These are phyloP conservation scores for Saccharomycopsis synnaedendra DNA, from an alignment of 805 yeast species.

Conservation along the genomic window DNA sequence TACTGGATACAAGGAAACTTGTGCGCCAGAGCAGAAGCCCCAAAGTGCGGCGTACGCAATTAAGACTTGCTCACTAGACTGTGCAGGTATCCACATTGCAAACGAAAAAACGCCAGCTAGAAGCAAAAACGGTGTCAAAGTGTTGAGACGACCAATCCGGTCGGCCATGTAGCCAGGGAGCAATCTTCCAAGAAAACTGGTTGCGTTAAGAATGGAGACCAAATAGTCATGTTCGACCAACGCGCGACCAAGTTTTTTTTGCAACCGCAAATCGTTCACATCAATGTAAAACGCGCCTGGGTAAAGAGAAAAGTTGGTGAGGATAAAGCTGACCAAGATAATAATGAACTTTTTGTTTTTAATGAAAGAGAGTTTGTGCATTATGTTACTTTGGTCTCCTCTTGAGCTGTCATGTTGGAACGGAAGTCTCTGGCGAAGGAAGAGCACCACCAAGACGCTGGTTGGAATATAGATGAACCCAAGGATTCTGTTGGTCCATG, in stretches of 20 bases:
- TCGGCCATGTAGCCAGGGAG: conserved; percentile 37
- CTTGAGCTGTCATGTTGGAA: conserved; percentile 21
- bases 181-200: conserved; percentile 40
- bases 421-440: conserved; percentile 23
- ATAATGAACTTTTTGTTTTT: conserved; percentile 13
- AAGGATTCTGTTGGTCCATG: conserved; percentile 33
- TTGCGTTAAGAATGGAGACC: conserved; percentile 25
- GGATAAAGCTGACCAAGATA: conserved; percentile 2
- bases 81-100: conserved; percentile 24
- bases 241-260: conserved; percentile 2
- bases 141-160: conserved; percentile 34
- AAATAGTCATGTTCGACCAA: background rate
- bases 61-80: conserved; percentile 17
- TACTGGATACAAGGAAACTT: conserved; percentile 26
- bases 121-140: conserved; percentile 22
- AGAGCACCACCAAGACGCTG: conserved; percentile 22
- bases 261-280: conserved; percentile 12
- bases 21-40: conserved; percentile 26
- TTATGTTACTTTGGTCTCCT: conserved; percentile 11
- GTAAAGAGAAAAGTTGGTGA: conserved; percentile 23
- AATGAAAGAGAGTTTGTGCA: conserved; percentile 15
- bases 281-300: conserved; percentile 22
- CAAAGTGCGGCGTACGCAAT: conserved; percentile 23
- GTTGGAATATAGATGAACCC: conserved; percentile 20
- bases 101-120: conserved; percentile 22